Evolutionary conservation across 768 basidiomycete species (phyloP).

Genomic region (Thelephora ganbajun): DNA sequence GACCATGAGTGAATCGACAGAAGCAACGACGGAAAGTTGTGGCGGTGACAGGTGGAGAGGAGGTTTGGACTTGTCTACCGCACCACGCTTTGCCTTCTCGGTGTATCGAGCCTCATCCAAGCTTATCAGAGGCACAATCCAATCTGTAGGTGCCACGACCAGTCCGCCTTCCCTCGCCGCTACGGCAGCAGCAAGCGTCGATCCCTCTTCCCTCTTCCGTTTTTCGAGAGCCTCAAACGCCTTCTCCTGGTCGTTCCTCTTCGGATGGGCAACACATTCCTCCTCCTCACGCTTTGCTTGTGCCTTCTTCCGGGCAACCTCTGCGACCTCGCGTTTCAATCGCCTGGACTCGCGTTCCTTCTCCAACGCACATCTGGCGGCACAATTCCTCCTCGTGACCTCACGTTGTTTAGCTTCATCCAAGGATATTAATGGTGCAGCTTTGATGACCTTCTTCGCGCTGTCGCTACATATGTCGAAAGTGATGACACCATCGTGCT

Average conservation of each 20-base stretch:
- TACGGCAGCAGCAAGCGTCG: background rate
- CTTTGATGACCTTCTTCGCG: background rate
- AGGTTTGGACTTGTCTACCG: background rate
- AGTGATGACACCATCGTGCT: background rate
- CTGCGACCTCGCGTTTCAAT: background rate
- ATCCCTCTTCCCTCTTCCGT: background rate
- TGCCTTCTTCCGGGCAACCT: background rate
- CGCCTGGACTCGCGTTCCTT: background rate
- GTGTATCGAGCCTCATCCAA: background rate
- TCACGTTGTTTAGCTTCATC: background rate
- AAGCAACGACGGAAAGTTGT: background rate
- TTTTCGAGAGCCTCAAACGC: background rate
- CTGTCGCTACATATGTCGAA: too few relatives aligned
- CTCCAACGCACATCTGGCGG: background rate
- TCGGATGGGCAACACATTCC: background rate
- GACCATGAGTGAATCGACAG: background rate
- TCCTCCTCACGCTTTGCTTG: background rate
- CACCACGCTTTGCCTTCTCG: background rate
- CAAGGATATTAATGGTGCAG: background rate
- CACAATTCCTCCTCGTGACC: background rate
- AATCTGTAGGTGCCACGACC: background rate
- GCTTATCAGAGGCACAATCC: background rate
- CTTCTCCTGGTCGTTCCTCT: background rate
- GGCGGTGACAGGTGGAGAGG: background rate
- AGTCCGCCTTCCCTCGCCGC: background rate